phyloP scores from a whole-genome alignment of 2,329 filamentous ascomycete species.

The Claviceps sp. region DNA sequence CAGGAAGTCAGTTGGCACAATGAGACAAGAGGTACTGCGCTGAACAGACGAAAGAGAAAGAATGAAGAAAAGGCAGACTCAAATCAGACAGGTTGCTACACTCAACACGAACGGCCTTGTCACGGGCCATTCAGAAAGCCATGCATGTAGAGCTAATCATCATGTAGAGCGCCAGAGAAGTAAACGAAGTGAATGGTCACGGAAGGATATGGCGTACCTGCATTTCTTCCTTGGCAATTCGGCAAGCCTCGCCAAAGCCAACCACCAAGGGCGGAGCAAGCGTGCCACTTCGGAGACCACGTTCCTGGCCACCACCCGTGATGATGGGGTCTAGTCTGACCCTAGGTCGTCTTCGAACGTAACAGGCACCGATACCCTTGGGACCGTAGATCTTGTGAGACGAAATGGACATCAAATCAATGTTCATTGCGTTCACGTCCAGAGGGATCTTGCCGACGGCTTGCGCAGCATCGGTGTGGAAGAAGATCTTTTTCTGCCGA shows the following conservation, averaged over 20 bases:
- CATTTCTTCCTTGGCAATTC: conserved; percentile 83
- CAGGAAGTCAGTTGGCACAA: conserved; percentile 12
- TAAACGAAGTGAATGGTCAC: background rate
- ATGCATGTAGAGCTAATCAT: conserved; percentile 84
- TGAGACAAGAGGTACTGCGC: background rate
- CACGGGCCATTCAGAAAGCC: conserved; percentile 71
- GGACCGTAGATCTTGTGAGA: conserved; percentile 98
- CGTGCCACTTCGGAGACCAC: conserved; percentile 87
- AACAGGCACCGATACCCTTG: conserved; percentile 94
- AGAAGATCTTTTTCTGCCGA: conserved; percentile 85
- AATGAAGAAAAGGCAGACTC: background rate
- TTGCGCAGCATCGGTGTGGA: conserved; percentile 94
- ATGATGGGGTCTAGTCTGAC: conserved; percentile 94
- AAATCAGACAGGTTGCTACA: conserved; percentile 55
- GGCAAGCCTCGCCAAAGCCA: conserved; percentile 90
- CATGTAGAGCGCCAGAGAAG: conserved; percentile 26
- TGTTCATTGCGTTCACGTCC: conserved; percentile 94
- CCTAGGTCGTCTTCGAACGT: conserved; percentile 79
- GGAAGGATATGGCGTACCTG: conserved; percentile 47
- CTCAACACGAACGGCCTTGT: conserved; percentile 44
- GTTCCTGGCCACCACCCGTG: conserved; percentile 88
- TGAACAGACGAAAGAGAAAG: too few relatives aligned
- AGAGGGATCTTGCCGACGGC: conserved; percentile 97
- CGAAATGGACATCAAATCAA: conserved; percentile 97
- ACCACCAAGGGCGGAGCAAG: conserved; percentile 79